phyloP scores from a whole-genome alignment of 495 filamentous ascomycete species.

The Trypethelium eluteriae region DNA sequence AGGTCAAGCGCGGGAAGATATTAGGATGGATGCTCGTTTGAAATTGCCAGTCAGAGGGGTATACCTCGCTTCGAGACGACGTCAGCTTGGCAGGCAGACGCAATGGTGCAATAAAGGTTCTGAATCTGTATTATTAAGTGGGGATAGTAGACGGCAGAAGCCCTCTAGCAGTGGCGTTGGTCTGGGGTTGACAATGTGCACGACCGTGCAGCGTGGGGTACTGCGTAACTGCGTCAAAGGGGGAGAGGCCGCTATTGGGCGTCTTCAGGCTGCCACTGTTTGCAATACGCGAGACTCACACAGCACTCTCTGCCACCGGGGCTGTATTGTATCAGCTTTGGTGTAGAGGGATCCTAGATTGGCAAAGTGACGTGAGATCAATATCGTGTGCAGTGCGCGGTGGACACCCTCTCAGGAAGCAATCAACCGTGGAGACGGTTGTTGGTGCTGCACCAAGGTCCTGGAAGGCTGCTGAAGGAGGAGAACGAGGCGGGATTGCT shows the following conservation, averaged over 20 bases:
- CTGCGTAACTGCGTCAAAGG: constrained; percentile 3
- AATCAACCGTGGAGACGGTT: not conserved
- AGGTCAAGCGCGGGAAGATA: not conserved
- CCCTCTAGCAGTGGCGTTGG: constrained; percentile 4
- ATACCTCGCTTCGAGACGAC: not conserved
- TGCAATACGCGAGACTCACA: constrained; percentile 3
- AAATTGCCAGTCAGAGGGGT: too few species aligned
- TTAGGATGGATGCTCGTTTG: not conserved
- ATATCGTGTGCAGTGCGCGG: not conserved
- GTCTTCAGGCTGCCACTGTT: not conserved
- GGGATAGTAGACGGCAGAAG: not conserved
- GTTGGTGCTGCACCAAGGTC: not conserved
- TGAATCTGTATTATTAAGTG: constrained; percentile 1
- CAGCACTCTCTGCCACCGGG: not conserved
- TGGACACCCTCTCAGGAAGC: not conserved
- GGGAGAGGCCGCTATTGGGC: not conserved
- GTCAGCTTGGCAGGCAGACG: not conserved
- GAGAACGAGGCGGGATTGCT: not conserved
- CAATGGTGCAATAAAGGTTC: not conserved
- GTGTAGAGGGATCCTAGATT: not conserved
- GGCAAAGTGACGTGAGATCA: not conserved
- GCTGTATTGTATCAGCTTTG: not conserved
- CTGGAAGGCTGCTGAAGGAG: not conserved
- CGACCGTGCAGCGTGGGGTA: constrained; percentile 12
- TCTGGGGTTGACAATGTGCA: constrained; percentile 11